A percentile compares a stretch with the other conserved stretches of the same genome.
Conservation (phyloP, 2,329 filamentous ascomycete genomes). For the Ceratocystis cacaofunesta region DNA sequence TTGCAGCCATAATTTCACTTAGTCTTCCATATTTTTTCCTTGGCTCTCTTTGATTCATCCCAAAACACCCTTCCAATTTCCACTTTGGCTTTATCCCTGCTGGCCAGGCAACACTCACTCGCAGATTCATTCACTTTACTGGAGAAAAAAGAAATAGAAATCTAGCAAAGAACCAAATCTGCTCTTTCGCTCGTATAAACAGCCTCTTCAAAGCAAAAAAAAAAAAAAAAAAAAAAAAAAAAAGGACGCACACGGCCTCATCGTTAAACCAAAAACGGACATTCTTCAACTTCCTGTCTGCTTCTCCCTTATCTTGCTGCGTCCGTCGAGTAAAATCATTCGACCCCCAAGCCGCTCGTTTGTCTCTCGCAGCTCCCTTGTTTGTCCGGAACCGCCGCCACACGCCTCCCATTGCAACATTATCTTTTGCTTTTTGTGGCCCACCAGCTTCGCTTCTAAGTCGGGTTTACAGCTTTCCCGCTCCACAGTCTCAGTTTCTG, state of each 20-base stretch:
- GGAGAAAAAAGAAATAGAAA: neutral
- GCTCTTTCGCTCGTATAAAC: neutral
- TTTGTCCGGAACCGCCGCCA: conserved; percentile 6
- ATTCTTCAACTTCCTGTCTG: neutral
- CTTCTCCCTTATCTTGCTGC: conserved; percentile 2
- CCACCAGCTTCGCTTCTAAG: neutral
- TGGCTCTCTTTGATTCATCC: neutral
- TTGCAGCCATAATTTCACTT: neutral
- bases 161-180: neutral
- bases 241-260: neutral
- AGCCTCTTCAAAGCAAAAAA: neutral
- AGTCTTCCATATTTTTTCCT: neutral
- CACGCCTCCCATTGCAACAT: conserved; percentile 1
- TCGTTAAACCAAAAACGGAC: neutral
- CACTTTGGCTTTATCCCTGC: neutral
- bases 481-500: neutral
- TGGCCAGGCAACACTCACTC: neutral
- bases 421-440: neutral
- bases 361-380: conserved; percentile 4
- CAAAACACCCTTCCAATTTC: conserved; percentile 7
- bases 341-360: neutral
- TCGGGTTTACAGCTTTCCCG: neutral
- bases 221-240: neutral
- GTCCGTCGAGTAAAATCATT: neutral
- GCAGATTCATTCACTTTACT: neutral